phyloP scores from a whole-genome alignment of 192 early-diverging fungal genomes.

The Phlyctochytrium bullatum region DNA sequence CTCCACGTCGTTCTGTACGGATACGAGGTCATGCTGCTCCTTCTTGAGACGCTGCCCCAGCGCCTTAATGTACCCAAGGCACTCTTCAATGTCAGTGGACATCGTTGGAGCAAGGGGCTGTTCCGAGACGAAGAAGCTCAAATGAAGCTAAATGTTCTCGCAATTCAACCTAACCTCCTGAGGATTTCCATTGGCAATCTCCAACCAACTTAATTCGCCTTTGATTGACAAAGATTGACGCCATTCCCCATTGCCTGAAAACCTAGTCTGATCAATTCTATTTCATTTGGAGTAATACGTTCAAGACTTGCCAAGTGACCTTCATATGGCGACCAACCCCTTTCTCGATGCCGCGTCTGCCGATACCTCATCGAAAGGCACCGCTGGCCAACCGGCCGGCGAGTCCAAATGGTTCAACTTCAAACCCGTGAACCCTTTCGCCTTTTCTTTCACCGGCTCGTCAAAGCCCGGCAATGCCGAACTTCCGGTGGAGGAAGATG shows the following conservation, averaged over 20 bases:
- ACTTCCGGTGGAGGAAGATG: neutral
- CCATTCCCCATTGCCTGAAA: too few relatives aligned
- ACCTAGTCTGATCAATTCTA: too few relatives aligned
- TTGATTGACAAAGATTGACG: too few relatives aligned
- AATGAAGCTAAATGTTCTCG: too few relatives aligned
- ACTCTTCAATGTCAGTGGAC: neutral
- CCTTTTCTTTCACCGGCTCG: neutral
- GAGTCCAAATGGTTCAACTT: constrained; percentile 3
- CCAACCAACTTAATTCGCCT: too few relatives aligned
- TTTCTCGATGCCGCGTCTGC: neutral
- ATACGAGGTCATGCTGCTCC: neutral
- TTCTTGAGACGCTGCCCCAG: neutral
- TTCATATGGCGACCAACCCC: too few relatives aligned
- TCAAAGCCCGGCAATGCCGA: neutral
- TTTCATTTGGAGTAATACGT: too few relatives aligned
- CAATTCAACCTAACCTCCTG: too few relatives aligned
- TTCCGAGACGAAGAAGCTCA: too few relatives aligned
- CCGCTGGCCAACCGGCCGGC: neutral
- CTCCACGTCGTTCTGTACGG: neutral
- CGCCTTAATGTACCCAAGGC: neutral
- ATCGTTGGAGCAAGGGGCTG: too few relatives aligned
- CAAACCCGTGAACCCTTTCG: constrained; percentile 1
- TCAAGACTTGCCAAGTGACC: too few relatives aligned
- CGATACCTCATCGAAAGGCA: neutral
- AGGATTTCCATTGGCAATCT: too few relatives aligned